These are phyloP conservation scores for Sporothrix globosa DNA, from an alignment of 2,329 filamentous ascomycete genomes.

Conservation along the genomic window DNA sequence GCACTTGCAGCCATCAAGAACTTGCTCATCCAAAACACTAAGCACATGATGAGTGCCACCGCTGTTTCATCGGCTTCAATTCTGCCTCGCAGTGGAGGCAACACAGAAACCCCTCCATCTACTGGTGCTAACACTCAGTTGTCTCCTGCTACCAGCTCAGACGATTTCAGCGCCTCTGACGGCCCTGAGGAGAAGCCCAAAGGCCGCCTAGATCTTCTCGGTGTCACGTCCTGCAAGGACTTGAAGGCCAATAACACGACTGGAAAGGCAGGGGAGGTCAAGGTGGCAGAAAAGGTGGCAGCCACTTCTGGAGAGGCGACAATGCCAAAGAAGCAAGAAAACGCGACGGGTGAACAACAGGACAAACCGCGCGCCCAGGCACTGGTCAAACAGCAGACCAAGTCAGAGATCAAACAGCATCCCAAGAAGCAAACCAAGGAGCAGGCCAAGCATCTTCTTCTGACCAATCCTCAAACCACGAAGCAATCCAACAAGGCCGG, in stretches of 20 bases:
- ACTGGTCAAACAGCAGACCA: background rate
- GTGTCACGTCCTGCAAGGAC: background rate
- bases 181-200: background rate
- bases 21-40: background rate
- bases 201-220: background rate
- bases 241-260: background rate
- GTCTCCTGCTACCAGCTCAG: background rate
- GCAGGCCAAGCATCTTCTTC: background rate
- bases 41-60: background rate
- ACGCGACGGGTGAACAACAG: no score
- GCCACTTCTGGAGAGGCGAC: no score
- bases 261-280: background rate
- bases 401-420: background rate
- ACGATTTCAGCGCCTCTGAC: background rate
- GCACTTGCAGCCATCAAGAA: background rate
- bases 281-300: background rate
- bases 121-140: background rate
- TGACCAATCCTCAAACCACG: background rate
- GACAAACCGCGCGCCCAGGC: no score
- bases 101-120: background rate
- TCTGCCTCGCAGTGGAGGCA: background rate
- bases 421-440: background rate
- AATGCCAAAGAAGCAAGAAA: background rate
- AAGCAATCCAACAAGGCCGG: background rate
- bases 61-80: background rate